Percentiles rank a stretch among this genome's conserved stretches.
phyloP scores from a whole-genome alignment of 768 basidiomycete species.

The Tricholoma terreum region DNA sequence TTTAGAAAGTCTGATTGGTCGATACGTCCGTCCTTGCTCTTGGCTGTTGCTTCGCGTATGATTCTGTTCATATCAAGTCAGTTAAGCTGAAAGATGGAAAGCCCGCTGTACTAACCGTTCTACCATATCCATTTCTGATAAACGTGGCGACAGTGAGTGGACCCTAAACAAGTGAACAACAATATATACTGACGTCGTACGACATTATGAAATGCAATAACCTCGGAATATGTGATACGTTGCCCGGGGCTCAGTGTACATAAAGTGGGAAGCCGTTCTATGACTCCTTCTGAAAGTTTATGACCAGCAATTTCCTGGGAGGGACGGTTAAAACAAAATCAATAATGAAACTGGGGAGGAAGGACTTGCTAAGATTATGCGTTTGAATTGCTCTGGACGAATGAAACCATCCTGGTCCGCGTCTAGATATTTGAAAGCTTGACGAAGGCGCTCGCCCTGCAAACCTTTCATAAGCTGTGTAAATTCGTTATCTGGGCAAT shows the following conservation, averaged over 20 bases:
- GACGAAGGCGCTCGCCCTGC: constrained; percentile 95
- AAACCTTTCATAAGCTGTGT: constrained; percentile 98
- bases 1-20: constrained; percentile 95
- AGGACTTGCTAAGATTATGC: constrained; percentile 82
- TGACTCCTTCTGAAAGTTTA: constrained; percentile 91
- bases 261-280: constrained; percentile 89
- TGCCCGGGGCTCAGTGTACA: constrained; percentile 87
- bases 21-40: constrained; percentile 93
- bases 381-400: constrained; percentile 88
- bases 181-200: constrained; percentile 61
- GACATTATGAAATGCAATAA: constrained; percentile 96
- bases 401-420: constrained; percentile 92
- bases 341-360: not conserved
- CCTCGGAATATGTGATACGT: constrained; percentile 94
- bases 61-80: constrained; percentile 44
- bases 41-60: constrained; percentile 84
- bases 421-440: constrained; percentile 93
- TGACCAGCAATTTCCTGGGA: constrained; percentile 91
- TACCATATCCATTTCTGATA: constrained; percentile 91
- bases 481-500: constrained; percentile 80
- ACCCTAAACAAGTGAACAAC: not conserved
- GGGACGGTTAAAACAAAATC: constrained; percentile 1
- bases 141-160: not conserved
- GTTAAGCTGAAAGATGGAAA: too few relatives aligned
- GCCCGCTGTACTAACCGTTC: constrained; percentile 84